phyloP scores from a whole-genome alignment of 306 rosid genomes.

The Citrullus colocynthis region DNA sequence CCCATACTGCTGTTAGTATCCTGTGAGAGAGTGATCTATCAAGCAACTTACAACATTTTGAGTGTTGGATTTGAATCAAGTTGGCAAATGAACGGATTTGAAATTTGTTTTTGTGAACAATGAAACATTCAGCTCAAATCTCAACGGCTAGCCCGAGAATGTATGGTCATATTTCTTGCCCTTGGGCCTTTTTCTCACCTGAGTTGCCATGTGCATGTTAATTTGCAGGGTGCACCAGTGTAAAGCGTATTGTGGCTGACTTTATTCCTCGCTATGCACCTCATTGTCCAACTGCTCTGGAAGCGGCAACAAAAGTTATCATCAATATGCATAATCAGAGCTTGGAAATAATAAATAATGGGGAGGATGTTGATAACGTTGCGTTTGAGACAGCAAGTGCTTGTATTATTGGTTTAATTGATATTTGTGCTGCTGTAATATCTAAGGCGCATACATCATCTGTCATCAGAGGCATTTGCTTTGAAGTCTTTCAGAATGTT shows the following conservation, averaged over 20 bases:
- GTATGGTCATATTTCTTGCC: not conserved
- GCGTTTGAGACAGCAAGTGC: conserved; percentile 71
- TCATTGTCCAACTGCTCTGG: conserved; percentile 78
- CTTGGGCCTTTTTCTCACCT: not conserved
- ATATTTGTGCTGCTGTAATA: conserved; percentile 56
- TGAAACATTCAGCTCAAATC: not conserved
- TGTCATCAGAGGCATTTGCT: conserved; percentile 63
- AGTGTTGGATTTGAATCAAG: not conserved
- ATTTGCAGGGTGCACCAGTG: conserved; percentile 71
- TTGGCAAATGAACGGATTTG: not conserved
- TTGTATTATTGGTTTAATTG: conserved; percentile 60
- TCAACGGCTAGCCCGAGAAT: not conserved
- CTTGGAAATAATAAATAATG: conserved; percentile 39
- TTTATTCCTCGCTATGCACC: conserved; percentile 82
- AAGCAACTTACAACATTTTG: not conserved
- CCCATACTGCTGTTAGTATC: not conserved
- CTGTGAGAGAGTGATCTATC: not conserved
- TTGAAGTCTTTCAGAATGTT: conserved; percentile 62
- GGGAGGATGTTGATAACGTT: conserved; percentile 52
- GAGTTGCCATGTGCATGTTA: conserved; percentile 17
- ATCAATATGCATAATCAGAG: conserved; percentile 67
- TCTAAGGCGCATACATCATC: conserved; percentile 54
- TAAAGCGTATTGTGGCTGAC: conserved; percentile 73
- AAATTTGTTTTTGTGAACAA: not conserved
- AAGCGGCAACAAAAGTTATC: conserved; percentile 67